phyloP scores from a whole-genome alignment of 2,329 filamentous ascomycete genomes.

The Talaromyces verruculosus region DNA sequence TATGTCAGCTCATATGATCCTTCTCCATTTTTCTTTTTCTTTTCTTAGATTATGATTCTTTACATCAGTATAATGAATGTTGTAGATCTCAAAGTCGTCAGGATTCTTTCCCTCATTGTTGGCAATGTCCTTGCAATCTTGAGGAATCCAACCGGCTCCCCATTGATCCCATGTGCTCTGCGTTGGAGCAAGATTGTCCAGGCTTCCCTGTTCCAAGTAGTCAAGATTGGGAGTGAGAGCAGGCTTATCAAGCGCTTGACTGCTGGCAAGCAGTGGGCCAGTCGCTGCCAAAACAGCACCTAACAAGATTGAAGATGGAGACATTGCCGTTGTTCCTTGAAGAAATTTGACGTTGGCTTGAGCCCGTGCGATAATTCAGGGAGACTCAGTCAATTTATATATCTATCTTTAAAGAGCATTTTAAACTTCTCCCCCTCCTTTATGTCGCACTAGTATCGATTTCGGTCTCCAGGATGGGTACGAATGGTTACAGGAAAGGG shows the following conservation, averaged over 20 bases:
- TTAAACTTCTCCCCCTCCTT: not conserved
- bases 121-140: conserved; percentile 16
- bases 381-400: not conserved
- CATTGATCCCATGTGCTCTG: conserved; percentile 13
- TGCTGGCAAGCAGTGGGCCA: conserved; percentile 6
- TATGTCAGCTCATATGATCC: not conserved
- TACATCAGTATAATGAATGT: conserved; percentile 15
- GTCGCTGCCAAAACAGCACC: not conserved
- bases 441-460: not conserved
- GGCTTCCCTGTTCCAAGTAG: conserved; percentile 12
- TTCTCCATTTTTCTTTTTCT: not conserved
- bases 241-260: conserved; percentile 15
- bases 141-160: conserved; percentile 13
- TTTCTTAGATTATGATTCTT: not conserved
- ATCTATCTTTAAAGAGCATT: not conserved
- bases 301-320: not conserved
- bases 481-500: not conserved
- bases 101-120: conserved; percentile 17
- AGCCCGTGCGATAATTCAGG: not conserved
- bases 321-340: not conserved
- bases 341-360: not conserved
- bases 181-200: conserved; percentile 7
- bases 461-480: not conserved
- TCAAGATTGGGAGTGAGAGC: conserved; percentile 14
- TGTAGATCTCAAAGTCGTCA: conserved; percentile 19